A percentile compares a stretch with the other conserved stretches of the same genome.
These are phyloP conservation scores for Lasiodiplodia gonubiensis DNA, from an alignment of 2,329 filamentous ascomycete genomes.

Conservation along the genomic window DNA sequence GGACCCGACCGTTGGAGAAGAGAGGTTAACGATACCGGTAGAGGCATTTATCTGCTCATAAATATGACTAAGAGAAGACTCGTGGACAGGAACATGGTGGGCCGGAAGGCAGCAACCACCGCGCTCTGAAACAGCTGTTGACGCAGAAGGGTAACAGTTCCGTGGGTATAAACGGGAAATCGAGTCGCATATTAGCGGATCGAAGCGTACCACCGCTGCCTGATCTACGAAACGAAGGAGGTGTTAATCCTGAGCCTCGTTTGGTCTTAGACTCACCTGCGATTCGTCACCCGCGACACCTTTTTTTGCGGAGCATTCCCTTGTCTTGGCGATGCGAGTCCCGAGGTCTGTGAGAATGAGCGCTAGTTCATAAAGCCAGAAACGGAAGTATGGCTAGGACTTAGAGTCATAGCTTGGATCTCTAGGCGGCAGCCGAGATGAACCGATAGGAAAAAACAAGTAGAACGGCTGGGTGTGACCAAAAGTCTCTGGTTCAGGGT, in stretches of 20 bases:
- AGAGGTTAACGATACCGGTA: not conserved
- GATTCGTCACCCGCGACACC: slow-evolving; percentile 16
- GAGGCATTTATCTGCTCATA: no score
- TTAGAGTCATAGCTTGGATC: slow-evolving; percentile 8
- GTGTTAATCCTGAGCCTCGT: slow-evolving; percentile 2
- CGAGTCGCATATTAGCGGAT: not conserved
- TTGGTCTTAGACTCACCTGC: not conserved
- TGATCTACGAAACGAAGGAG: not conserved
- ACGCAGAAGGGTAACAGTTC: not conserved
- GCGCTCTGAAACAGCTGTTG: not conserved
- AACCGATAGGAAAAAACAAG: not conserved
- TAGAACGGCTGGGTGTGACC: not conserved
- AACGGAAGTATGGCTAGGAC: not conserved
- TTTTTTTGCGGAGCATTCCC: slow-evolving; percentile 21
- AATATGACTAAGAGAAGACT: not conserved
- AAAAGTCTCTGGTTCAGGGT: not conserved
- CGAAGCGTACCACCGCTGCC: not conserved
- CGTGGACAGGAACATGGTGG: no score
- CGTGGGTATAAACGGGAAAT: not conserved
- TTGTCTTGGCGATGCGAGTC: slow-evolving; percentile 19
- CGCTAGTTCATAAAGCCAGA: slow-evolving; percentile 23
- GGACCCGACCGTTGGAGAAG: not conserved
- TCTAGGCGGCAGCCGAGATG: slow-evolving; percentile 10
- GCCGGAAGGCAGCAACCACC: not conserved
- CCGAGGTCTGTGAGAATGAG: slow-evolving; percentile 19